A percentile compares a stretch with the other conserved stretches of the same genome.
Conservation (phyloP, 768 basidiomycete species). For the Agrocybe praecox region DNA sequence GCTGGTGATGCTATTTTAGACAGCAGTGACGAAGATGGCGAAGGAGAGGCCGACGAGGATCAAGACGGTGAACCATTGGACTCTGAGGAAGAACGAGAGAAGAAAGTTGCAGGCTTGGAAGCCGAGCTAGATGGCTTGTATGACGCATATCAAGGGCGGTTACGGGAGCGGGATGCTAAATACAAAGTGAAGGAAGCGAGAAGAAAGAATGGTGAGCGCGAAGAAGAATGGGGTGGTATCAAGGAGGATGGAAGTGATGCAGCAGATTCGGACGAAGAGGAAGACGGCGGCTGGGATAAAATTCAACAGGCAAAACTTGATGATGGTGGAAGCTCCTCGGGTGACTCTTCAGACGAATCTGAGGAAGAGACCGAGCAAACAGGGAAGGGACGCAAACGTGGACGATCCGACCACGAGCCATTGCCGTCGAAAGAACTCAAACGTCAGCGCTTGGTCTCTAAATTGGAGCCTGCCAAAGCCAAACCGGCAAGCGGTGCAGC, state of each 20-base stretch:
- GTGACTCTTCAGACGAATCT: conserved; percentile 53
- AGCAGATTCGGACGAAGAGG: conserved; percentile 45
- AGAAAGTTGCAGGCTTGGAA: conserved; percentile 66
- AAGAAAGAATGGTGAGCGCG: conserved; percentile 69
- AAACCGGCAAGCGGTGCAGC: conserved; percentile 42
- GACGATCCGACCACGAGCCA: conserved; percentile 28
- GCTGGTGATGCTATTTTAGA: conserved; percentile 48
- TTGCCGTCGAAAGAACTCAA: conserved; percentile 40
- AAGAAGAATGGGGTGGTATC: conserved; percentile 87
- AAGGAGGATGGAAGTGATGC: conserved; percentile 35
- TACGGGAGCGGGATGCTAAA: conserved; percentile 86
- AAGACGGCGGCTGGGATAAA: conserved; percentile 73
- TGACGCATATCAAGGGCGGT: conserved; percentile 78
- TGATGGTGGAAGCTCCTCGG: conserved; percentile 50
- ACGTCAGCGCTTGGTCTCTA: conserved; percentile 53
- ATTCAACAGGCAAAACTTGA: conserved; percentile 57
- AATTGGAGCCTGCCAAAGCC: conserved; percentile 40
- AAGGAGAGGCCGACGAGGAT: conserved; percentile 37
- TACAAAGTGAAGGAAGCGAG: conserved; percentile 82
- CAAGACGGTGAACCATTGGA: conserved; percentile 46
- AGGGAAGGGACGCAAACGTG: conserved; percentile 42
- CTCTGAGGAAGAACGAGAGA: conserved; percentile 71
- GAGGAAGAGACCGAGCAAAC: conserved; percentile 27
- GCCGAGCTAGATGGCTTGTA: conserved; percentile 89
- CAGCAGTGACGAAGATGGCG: conserved; percentile 25